Conservation (phyloP, 1,284 basidiomycete species). For the Cutaneotrichosporon daszewskae region DNA sequence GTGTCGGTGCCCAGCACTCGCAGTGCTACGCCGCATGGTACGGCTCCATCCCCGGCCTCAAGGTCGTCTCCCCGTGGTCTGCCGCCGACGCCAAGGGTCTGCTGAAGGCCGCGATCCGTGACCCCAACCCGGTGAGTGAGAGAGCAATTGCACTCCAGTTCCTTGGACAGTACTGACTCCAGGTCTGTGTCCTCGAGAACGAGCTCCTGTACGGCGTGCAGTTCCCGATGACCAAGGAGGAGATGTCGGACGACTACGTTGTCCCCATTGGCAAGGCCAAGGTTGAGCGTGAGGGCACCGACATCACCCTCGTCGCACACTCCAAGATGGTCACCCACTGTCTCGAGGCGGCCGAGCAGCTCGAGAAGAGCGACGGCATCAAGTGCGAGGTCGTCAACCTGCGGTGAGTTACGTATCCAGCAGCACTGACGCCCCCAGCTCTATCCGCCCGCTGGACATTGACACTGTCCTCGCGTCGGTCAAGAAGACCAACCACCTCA, state of each 20-base stretch:
- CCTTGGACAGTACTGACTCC: not conserved
- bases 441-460: constrained; percentile 83
- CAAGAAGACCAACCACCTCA: constrained; percentile 95
- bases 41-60: constrained; percentile 90
- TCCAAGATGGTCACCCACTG: constrained; percentile 92
- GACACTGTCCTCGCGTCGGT: constrained; percentile 92
- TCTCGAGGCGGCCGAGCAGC: constrained; percentile 83
- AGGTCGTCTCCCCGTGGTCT: constrained; percentile 95
- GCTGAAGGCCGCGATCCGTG: constrained; percentile 94
- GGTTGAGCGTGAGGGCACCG: constrained; percentile 85
- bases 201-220: constrained; percentile 97
- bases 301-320: constrained; percentile 94
- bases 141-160: not conserved
- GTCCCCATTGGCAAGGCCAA: constrained; percentile 98
- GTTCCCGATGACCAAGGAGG: constrained; percentile 92
- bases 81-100: constrained; percentile 98
- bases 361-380: constrained; percentile 89
- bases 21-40: constrained; percentile 88
- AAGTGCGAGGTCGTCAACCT: constrained; percentile 98
- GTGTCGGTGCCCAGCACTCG: constrained; percentile 88
- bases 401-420: constrained; percentile 51
- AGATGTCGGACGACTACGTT: constrained; percentile 88
- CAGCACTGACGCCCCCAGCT: constrained; percentile 17
- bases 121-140: constrained; percentile 74
- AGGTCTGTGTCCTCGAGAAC: constrained; percentile 93